These are phyloP conservation scores for Periconia sp. DNA, from an alignment of 2,329 filamentous ascomycete genomes.

Conservation along the genomic window DNA sequence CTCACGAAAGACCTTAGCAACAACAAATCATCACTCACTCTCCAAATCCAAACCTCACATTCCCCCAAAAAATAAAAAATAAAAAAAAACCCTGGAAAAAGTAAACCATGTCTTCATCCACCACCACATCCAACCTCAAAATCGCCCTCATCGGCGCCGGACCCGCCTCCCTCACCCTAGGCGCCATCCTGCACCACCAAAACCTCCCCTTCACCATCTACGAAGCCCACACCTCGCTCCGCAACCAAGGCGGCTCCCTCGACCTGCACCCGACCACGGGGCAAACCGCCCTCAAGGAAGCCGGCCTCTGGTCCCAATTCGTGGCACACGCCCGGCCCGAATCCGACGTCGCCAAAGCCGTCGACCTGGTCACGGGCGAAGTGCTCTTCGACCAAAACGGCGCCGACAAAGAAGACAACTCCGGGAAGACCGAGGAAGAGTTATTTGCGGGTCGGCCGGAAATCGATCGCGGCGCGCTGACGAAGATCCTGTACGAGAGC, in stretches of 20 bases:
- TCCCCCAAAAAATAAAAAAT: too few species aligned
- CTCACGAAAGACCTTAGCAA: too few species aligned
- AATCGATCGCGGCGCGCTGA: constrained; percentile 51
- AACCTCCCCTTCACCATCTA: constrained; percentile 54
- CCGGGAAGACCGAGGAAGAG: constrained; percentile 39
- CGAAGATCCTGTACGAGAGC: constrained; percentile 46
- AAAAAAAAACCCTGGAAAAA: too few species aligned
- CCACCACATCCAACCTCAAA: constrained; percentile 9
- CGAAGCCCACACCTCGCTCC: constrained; percentile 40
- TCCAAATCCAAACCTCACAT: too few species aligned
- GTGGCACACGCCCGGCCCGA: constrained; percentile 55
- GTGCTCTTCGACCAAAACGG: constrained; percentile 32
- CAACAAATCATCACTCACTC: too few species aligned
- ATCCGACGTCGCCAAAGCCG: constrained; percentile 53
- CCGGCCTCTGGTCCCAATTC: constrained; percentile 55
- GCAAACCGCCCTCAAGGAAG: constrained; percentile 54
- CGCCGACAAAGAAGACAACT: constrained; percentile 42
- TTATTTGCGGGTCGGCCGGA: constrained; percentile 41
- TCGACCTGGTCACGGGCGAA: constrained; percentile 41
- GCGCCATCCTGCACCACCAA: constrained; percentile 54
- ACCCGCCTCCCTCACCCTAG: constrained; percentile 53
- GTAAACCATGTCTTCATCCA: too few species aligned
- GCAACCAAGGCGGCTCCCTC: constrained; percentile 41
- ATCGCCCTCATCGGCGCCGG: constrained; percentile 45
- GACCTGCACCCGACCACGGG: constrained; percentile 58